Evolutionary conservation across 805 yeast genomes (phyloP), one percentile per base, ranked within the genome.

Genomic region (Deakozyma indianensis): DNA sequence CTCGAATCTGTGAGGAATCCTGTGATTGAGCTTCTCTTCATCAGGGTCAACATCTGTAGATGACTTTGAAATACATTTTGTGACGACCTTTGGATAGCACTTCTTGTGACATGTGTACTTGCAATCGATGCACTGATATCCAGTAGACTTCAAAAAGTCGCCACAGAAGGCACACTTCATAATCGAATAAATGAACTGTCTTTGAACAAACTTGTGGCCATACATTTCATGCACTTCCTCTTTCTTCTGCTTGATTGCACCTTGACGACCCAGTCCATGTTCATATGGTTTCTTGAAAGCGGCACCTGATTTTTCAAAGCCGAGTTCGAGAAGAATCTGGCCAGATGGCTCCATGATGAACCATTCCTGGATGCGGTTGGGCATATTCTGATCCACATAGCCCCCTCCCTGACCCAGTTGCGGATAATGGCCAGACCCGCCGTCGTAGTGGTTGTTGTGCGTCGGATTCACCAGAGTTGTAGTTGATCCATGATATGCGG

Each of bases 111-210:
- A 83, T 28, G 84, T 70, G 57, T 80, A 77, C 46, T 74, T 68
- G 66, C 92, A 82, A 58, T 83, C 90, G 59, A 79, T 83, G 65
- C 92, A 82, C 61, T 82, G 92, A 61, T 66, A 80, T 11, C 88
- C 90, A 11, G 80, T 73, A 47, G 83, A 80, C 52, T 94, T 77
- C 53, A 92, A 69, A 60, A 92, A 92, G 50, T 92, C 97, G 3
- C 95, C 95, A 72, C 99, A 92, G 50, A 88, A 75, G 1, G 97
- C 96, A 68, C 99, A 92, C 53, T 92, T 77, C 96, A 92, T 90
- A 58, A 92, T 85, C 55, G 84, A 85, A 71, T 92, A 92, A 22
- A 54, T 49, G 60, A 88, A 87, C 60, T 87, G 95, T 55, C 85
- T 90, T 61, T 85, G 95, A 40, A 85, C 94, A 65, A 92, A 92